phyloP scores from a whole-genome alignment of 305 asterid genomes.

The Ilex paraguariensis region DNA sequence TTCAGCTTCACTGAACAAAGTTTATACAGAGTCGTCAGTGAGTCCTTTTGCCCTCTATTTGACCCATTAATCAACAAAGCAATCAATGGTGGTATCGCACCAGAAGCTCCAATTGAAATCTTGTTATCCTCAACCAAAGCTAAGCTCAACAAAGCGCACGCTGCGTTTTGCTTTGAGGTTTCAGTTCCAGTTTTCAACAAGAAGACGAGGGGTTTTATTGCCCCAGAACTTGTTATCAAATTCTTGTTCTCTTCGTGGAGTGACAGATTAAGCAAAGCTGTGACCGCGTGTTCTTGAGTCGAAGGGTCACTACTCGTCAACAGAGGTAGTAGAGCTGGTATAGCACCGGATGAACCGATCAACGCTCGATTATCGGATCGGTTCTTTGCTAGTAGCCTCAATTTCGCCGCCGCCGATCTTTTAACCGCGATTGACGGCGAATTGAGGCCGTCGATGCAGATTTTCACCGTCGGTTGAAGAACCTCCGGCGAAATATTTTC shows the following conservation, averaged over 20 bases:
- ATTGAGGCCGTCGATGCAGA: constrained; percentile 67
- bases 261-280: constrained; percentile 78
- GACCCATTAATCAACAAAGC: constrained; percentile 64
- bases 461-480: constrained; percentile 83
- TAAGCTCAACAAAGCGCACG: constrained; percentile 76
- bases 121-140: constrained; percentile 79
- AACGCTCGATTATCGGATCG: constrained; percentile 87
- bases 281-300: constrained; percentile 86
- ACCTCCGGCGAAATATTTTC: constrained; percentile 92
- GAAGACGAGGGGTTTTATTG: constrained; percentile 65
- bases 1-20: constrained; percentile 63
- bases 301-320: constrained; percentile 69
- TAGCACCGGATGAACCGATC: constrained; percentile 89
- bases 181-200: constrained; percentile 85
- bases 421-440: constrained; percentile 64
- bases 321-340: constrained; percentile 72
- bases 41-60: constrained; percentile 78
- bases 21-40: constrained; percentile 85
- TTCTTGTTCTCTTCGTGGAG: constrained; percentile 66
- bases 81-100: constrained; percentile 85
- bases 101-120: constrained; percentile 78
- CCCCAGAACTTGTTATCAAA: constrained; percentile 52
- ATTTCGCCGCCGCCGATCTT: constrained; percentile 87
- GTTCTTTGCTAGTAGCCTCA: constrained; percentile 71
- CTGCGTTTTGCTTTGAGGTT: constrained; percentile 85